A percentile compares a stretch with the other conserved stretches of the same genome.
Evolutionary conservation across 1,284 basidiomycete species (phyloP).

Genomic region (Ceratobasidium sp.): DNA sequence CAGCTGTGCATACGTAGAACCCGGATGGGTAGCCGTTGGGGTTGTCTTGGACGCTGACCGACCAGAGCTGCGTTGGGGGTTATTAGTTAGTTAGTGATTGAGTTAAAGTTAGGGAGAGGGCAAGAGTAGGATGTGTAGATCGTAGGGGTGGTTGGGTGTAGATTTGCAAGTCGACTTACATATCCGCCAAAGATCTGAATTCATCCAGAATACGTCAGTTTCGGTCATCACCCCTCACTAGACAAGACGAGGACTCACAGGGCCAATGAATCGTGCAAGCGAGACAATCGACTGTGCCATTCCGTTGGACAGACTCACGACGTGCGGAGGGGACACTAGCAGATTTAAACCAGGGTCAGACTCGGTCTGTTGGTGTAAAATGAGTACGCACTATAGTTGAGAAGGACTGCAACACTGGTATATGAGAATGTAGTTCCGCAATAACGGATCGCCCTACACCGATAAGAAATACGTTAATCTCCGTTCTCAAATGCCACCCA

Average conservation of each 20-base stretch:
- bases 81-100: neutral
- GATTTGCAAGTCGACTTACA: conserved; percentile 39
- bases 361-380: neutral
- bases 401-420: conserved; percentile 78
- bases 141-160: neutral
- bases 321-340: conserved; percentile 79
- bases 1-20: conserved; percentile 71
- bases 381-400: conserved; percentile 66
- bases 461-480: conserved; percentile 54
- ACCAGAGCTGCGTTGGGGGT: conserved; percentile 70
- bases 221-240: neutral
- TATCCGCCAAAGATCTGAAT: conserved; percentile 46
- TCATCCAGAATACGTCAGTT: neutral
- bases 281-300: conserved; percentile 86
- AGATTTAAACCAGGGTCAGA: neutral
- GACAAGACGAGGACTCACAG: conserved; percentile 50
- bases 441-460: conserved; percentile 77
- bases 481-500: too few species aligned
- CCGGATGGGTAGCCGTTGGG: conserved; percentile 78
- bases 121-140: neutral
- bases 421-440: conserved; percentile 81
- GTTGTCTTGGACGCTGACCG: conserved; percentile 70
- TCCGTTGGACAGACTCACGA: conserved; percentile 81
- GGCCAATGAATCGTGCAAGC: conserved; percentile 79
- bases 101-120: conserved; percentile 8